Evolutionary conservation across 2,329 filamentous ascomycete genomes (phyloP).

Genomic region (Colletotrichum sp.): DNA sequence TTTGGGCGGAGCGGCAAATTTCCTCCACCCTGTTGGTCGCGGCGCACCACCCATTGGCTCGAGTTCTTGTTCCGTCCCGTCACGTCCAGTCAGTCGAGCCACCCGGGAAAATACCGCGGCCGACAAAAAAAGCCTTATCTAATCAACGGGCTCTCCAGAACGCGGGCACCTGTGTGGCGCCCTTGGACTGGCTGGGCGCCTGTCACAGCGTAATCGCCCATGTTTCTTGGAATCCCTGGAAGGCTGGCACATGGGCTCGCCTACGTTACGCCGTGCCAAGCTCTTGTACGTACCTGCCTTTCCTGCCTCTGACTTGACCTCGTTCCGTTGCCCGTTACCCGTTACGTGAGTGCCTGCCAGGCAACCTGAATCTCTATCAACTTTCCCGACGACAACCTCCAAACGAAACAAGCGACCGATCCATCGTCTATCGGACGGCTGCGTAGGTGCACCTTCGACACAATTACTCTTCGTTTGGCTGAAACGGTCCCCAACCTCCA

Average conservation of each 20-base stretch:
- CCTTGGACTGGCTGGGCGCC: neutral
- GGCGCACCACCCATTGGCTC: slow-evolving; percentile 32
- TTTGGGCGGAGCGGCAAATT: slow-evolving; percentile 32
- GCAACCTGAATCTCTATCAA: slow-evolving; percentile 6
- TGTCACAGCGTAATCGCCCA: slow-evolving; percentile 7
- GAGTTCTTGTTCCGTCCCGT: neutral
- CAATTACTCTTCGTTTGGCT: neutral
- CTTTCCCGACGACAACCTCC: slow-evolving; percentile 5
- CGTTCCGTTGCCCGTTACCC: slow-evolving; percentile 1
- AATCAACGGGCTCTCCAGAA: slow-evolving; percentile 21
- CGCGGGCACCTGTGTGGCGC: neutral
- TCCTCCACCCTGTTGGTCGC: slow-evolving; percentile 27
- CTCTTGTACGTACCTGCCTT: slow-evolving; percentile 12
- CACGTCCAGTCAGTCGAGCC: neutral
- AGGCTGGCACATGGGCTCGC: neutral
- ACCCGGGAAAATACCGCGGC: slow-evolving; percentile 27
- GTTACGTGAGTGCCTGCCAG: slow-evolving; percentile 15
- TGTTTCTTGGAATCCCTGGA: slow-evolving; percentile 8
- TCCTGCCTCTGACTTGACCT: neutral
- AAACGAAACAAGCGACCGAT: neutral
- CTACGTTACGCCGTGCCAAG: slow-evolving; percentile 8
- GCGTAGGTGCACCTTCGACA: neutral
- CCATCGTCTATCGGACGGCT: neutral
- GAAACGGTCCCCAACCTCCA: slow-evolving; percentile 22
- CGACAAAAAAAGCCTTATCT: slow-evolving; percentile 25